Base-by-base conservation (phyloP, 2,329 filamentous ascomycete species). In the Alternaria novae-zelandiae region DNA sequence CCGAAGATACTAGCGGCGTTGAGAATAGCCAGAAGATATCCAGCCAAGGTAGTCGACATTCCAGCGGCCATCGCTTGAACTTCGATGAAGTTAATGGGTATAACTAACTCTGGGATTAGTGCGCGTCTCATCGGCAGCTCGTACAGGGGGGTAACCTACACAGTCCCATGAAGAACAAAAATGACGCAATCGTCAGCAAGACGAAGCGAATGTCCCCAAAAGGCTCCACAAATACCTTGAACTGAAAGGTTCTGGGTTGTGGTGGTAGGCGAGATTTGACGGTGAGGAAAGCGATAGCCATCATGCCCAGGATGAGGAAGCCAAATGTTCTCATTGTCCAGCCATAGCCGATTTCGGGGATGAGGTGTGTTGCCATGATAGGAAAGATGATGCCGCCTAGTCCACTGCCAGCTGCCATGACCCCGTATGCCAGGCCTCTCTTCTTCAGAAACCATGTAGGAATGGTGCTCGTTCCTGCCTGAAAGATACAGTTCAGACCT, bases 301-400 rank as follows among this genome's bases (percentile, higher is more conserved):
- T 82, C 63, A 87, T 79, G 59, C 82, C 84, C 63, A 92, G 84
- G 65, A 91, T 88, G 53, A 91, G 79, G 60, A 91, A 88, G 13
- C 87, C 69, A 55, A 80, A 82, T 81, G 0, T 86, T 79, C 88
- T 87, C 90, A 43, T 80, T 74, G 70, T 87, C 88, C 88, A 90
- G 3, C 78, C 80, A 64, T 87, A 90, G 0, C 87, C 88, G 8
- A 88, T 81, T 5, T 81, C 32, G 0, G 80, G 80, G 49, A 90
- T 85, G 21, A 90, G 76, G 32, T 83, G 83, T 2, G 83, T 78
- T 12, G 89, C 83, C 84, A 90, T 87, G 70, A 90, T 88, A 0
- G 88, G 88, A 51, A 89, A 85, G 36, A 89, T 83, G 15, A 90
- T 85, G 17, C 85, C 85, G 2, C 85, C 85, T 6, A 86, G 65